Conservation (phyloP, 2,329 filamentous ascomycete species). For the Aspergillus japonicus region DNA sequence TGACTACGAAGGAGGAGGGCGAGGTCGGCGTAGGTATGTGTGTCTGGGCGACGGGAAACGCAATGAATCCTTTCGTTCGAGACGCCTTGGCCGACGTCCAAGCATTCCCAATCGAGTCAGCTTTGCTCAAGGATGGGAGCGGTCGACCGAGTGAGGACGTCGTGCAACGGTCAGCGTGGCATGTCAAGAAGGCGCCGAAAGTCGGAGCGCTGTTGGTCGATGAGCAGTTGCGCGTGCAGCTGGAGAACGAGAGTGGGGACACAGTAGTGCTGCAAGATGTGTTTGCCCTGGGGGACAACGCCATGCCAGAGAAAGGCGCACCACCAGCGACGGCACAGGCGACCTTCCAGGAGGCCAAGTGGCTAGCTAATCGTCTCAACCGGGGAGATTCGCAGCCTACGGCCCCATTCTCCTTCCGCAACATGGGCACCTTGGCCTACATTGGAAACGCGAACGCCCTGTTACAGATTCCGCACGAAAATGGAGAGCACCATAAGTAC, state of each 20-base stretch:
- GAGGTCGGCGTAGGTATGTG: slow-evolving; percentile 60
- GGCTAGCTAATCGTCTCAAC: slow-evolving; percentile 57
- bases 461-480: slow-evolving; percentile 49
- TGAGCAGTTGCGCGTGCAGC: slow-evolving; percentile 55
- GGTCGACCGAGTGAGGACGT: slow-evolving; percentile 2
- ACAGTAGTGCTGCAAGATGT: slow-evolving; percentile 53
- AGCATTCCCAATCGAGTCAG: slow-evolving; percentile 34
- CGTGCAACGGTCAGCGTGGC: slow-evolving; percentile 41
- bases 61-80: slow-evolving; percentile 36
- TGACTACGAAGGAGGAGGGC: slow-evolving; percentile 58
- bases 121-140: slow-evolving; percentile 24
- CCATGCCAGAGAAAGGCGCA: slow-evolving; percentile 50
- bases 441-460: slow-evolving; percentile 58
- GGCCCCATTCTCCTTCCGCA: slow-evolving; percentile 53
- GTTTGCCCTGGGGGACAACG: slow-evolving; percentile 58
- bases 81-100: slow-evolving; percentile 31
- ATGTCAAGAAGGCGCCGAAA: slow-evolving; percentile 49
- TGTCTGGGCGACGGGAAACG: slow-evolving; percentile 54
- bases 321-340: slow-evolving; percentile 61
- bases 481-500: slow-evolving; percentile 22
- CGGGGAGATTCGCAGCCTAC: slow-evolving; percentile 40
- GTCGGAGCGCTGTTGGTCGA: slow-evolving; percentile 56
- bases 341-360: slow-evolving; percentile 58
- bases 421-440: slow-evolving; percentile 60
- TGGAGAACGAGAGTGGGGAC: slow-evolving; percentile 40